A percentile compares a stretch with the other conserved stretches of the same genome.
These are phyloP conservation scores for Amaranthus tricolor DNA, from an alignment of 179 eudicot genomes.

Conservation along the genomic window DNA sequence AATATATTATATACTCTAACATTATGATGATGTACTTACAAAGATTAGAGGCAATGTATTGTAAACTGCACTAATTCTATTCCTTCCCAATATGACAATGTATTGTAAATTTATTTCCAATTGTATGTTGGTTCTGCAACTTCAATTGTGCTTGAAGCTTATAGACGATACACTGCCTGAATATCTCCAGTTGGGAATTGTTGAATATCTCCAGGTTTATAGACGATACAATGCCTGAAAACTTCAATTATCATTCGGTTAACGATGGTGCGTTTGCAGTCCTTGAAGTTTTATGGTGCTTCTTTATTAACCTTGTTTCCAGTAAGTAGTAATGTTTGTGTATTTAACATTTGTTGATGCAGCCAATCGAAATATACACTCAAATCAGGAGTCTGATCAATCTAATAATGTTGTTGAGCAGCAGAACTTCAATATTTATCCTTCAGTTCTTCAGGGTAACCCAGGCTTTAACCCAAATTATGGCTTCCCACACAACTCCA, in stretches of 20 bases:
- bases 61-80: too few relatives aligned
- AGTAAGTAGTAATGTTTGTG: not conserved
- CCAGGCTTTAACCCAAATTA: too few relatives aligned
- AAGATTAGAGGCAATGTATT: too few relatives aligned
- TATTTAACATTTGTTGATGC: not conserved
- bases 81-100: too few relatives aligned
- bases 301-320: not conserved
- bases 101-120: not conserved
- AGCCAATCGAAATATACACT: slow-evolving; percentile 6
- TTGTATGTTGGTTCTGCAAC: slow-evolving; percentile 3
- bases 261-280: slow-evolving; percentile 9
- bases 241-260: not conserved
- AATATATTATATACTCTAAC: too few relatives aligned
- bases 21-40: too few relatives aligned
- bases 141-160: not conserved
- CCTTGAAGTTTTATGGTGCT: not conserved
- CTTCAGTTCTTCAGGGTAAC: too few relatives aligned
- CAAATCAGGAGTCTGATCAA: not conserved
- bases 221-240: not conserved
- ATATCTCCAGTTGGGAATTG: too few relatives aligned
- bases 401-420: not conserved
- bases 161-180: not conserved
- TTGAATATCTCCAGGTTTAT: not conserved
- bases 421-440: too few relatives aligned
- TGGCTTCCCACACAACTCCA: not conserved